phyloP scores from a whole-genome alignment of 345 rosid species.

The Streptanthus diversifolius region DNA sequence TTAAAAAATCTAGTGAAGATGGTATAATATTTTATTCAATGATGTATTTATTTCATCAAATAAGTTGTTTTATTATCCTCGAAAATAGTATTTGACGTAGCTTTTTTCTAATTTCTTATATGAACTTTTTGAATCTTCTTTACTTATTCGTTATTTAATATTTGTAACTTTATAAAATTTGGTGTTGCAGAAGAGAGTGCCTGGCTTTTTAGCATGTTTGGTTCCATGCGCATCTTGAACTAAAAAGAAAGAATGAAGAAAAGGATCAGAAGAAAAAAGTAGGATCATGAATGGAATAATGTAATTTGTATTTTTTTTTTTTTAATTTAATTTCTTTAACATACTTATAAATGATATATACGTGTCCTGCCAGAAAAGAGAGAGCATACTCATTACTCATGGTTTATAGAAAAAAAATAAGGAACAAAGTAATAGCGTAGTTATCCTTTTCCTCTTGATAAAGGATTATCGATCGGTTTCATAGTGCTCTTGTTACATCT shows the following conservation, averaged over 20 bases:
- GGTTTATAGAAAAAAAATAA: constrained; percentile 24
- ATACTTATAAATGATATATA: constrained; percentile 22
- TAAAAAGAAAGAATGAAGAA: constrained; percentile 7
- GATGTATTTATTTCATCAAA: not conserved
- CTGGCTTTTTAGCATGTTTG: constrained; percentile 69
- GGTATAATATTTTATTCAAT: not conserved
- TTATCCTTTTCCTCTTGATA: not conserved
- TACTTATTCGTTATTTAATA: not conserved
- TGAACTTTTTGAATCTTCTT: not conserved
- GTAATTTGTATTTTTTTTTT: constrained; percentile 17
- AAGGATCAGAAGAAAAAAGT: constrained; percentile 4
- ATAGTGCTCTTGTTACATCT: not conserved
- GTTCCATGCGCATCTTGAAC: constrained; percentile 57
- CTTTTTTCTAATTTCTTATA: not conserved
- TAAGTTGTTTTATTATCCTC: not conserved
- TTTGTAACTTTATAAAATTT: not conserved
- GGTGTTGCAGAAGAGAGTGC: constrained; percentile 58
- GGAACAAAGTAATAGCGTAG: constrained; percentile 9
- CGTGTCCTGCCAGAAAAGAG: constrained; percentile 17
- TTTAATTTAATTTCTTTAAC: not conserved
- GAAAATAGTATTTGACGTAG: no score
- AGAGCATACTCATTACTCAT: constrained; percentile 14
- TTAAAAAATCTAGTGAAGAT: not conserved
- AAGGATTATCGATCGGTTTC: not conserved
- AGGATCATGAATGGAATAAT: constrained; percentile 24